These are phyloP conservation scores for Aphanomyces euteiches DNA, from an alignment of 352 stramenopile species.

Conservation along the genomic window DNA sequence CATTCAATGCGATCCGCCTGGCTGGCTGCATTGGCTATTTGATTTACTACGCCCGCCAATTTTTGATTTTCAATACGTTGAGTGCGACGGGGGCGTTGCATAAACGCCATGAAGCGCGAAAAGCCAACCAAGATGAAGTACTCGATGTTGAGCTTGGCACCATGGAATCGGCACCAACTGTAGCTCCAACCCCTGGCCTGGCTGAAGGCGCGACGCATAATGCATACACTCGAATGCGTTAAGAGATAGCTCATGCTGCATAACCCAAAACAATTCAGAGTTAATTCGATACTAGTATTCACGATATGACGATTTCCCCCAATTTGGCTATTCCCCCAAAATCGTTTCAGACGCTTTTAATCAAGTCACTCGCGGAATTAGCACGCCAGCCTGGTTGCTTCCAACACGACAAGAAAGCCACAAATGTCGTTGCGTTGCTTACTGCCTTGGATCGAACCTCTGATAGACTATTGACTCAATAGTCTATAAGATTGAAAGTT, in stretches of 20 bases:
- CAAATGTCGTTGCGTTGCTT: no score
- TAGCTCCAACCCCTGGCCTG: not conserved
- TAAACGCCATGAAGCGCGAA: conserved; percentile 26
- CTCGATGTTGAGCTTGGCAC: conserved; percentile 11
- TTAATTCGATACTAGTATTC: no score
- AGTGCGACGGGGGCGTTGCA: conserved; percentile 16
- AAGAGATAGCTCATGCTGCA: not conserved
- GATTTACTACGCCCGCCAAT: conserved; percentile 44
- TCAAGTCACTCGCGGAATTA: no score
- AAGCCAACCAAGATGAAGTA: conserved; percentile 5
- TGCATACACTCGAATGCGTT: conserved; percentile 21
- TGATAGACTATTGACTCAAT: no score
- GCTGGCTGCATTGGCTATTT: conserved; percentile 64
- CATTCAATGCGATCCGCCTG: conserved; percentile 63
- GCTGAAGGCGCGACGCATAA: not conserved
- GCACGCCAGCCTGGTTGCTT: no score
- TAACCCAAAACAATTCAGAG: no score
- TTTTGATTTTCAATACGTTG: conserved; percentile 25
- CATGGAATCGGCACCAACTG: not conserved
- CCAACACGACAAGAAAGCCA: no score
- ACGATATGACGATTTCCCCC: no score
- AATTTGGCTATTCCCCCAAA: no score
- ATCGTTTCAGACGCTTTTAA: no score
- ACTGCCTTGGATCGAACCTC: no score
- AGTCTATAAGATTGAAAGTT: no score